phyloP scores from a whole-genome alignment of 148 eudicot species.

The Diospyros lotus region DNA sequence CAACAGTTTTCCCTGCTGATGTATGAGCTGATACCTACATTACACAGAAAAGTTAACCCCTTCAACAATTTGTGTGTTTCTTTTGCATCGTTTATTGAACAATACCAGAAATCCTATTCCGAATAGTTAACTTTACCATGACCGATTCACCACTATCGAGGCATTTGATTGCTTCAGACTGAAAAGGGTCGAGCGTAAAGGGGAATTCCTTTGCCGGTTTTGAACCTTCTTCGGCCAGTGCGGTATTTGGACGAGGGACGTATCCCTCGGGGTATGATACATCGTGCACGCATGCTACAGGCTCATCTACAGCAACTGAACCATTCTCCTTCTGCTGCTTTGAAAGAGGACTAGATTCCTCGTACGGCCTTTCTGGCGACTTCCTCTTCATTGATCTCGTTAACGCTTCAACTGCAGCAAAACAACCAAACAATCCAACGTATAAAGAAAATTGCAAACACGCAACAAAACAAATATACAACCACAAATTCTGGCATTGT shows the following conservation, averaged over 20 bases:
- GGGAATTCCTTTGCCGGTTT: conserved; percentile 85
- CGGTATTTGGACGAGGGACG: conserved; percentile 22
- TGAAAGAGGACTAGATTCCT: conserved; percentile 27
- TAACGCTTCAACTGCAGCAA: background rate
- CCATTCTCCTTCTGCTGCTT: conserved; percentile 42
- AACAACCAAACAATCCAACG: background rate
- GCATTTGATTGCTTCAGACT: conserved; percentile 84
- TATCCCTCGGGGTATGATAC: conserved; percentile 84
- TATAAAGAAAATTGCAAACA: too few species aligned
- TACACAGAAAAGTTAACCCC: background rate
- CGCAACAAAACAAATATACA: too few species aligned
- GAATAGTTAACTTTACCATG: conserved; percentile 48
- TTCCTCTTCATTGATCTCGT: conserved; percentile 67
- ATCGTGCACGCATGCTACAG: conserved; percentile 80
- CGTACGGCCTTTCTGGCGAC: conserved; percentile 28
- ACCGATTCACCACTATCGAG: conserved; percentile 81
- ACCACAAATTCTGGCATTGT: too few species aligned
- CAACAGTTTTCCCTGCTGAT: conserved; percentile 98
- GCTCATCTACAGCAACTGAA: conserved; percentile 19
- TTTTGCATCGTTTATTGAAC: background rate
- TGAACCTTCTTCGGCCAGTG: conserved; percentile 17
- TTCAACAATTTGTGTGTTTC: background rate
- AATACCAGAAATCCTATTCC: background rate
- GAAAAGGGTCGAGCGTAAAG: conserved; percentile 86
- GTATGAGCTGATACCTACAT: conserved; percentile 95